Evolutionary conservation across 169 alveolate genomes (phyloP).

Genomic region (Babesia sp.): DNA sequence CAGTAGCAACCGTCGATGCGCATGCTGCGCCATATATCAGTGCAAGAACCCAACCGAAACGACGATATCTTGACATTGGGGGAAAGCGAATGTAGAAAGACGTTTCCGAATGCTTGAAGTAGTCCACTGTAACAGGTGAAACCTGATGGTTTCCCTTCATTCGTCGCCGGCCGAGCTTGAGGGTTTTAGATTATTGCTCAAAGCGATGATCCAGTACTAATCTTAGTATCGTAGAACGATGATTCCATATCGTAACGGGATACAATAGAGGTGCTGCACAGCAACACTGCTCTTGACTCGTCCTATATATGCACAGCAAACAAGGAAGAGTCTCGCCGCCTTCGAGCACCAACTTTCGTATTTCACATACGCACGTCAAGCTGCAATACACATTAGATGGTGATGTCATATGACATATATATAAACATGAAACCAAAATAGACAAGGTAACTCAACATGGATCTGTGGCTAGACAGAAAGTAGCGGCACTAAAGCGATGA

Average conservation of each 20-base stretch:
- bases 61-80: neutral
- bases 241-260: neutral
- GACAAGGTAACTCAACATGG: too few relatives aligned
- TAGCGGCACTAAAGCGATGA: neutral
- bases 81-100: neutral
- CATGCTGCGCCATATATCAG: constrained; percentile 1
- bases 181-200: neutral
- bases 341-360: neutral
- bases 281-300: neutral
- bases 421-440: too few relatives aligned
- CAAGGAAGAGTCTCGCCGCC: neutral
- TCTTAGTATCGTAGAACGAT: too few relatives aligned
- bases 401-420: neutral
- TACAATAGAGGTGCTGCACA: neutral
- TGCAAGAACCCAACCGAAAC: constrained; percentile 4
- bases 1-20: neutral
- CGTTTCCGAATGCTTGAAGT: neutral
- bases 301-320: neutral
- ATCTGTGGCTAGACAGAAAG: too few relatives aligned
- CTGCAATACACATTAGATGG: neutral
- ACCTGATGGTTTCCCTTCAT: neutral
- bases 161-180: neutral
- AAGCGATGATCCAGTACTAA: neutral
- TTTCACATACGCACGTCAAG: neutral
- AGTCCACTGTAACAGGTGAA: neutral